Conservation (phyloP, 2,329 filamentous ascomycete genomes). For the Sporothrix variecibatus region DNA sequence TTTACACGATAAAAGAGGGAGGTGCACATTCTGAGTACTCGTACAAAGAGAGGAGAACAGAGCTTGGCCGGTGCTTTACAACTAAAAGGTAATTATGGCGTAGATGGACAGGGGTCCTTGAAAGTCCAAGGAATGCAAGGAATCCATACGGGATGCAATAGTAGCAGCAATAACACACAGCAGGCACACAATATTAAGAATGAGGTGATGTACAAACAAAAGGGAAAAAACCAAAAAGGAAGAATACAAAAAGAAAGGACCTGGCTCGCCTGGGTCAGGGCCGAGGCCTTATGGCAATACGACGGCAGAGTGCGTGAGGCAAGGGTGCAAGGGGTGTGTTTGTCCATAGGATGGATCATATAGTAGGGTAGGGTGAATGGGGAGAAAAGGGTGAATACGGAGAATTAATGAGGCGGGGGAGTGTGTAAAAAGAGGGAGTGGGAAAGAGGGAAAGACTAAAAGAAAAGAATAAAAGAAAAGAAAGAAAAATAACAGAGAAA, state of each 20-base stretch:
- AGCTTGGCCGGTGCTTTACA: background rate
- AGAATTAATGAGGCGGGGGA: background rate
- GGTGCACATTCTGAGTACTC: background rate
- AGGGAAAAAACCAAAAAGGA: background rate
- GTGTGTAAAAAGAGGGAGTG: background rate
- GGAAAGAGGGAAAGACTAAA: background rate
- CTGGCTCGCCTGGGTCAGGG: background rate
- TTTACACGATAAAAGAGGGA: background rate
- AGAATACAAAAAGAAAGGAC: background rate
- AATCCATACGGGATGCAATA: constrained; percentile 7
- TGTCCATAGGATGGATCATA: background rate
- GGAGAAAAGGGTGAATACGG: constrained; percentile 13
- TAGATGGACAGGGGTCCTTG: background rate
- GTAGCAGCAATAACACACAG: background rate
- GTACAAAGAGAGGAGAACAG: background rate
- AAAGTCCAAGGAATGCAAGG: background rate
- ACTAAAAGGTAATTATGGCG: background rate
- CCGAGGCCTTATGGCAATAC: constrained; percentile 1
- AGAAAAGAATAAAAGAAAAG: background rate
- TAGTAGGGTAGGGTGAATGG: constrained; percentile 11
- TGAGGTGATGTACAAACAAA: background rate
- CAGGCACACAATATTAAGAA: background rate
- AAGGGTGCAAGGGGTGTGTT: background rate
- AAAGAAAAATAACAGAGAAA: background rate
- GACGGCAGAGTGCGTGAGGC: background rate